These are phyloP conservation scores for Entomortierella lignicola DNA, from an alignment of 192 early-diverging fungal genomes.

Conservation along the genomic window DNA sequence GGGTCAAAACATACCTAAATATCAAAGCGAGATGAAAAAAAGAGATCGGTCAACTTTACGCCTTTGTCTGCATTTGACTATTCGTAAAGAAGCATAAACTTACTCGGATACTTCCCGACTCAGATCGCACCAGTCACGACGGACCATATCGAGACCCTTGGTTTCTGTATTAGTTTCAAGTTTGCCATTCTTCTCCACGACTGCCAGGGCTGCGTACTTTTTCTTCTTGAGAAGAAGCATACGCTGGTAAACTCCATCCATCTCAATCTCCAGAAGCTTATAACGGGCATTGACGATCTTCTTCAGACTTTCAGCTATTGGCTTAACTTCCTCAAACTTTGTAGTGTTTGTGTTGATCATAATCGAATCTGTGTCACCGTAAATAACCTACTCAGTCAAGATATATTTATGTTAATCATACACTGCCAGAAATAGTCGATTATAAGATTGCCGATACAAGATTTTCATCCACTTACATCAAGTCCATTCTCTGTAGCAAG, in stretches of 20 bases:
- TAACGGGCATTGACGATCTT: conserved; percentile 92
- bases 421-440: background rate
- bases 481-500: conserved; percentile 82
- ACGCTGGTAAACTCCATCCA: conserved; percentile 92
- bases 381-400: conserved; percentile 78
- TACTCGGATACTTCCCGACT: conserved; percentile 89
- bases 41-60: background rate
- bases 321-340: conserved; percentile 77
- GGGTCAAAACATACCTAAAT: conserved; percentile 74
- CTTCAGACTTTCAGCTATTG: conserved; percentile 86
- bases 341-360: conserved; percentile 93
- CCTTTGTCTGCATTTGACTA: background rate
- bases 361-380: conserved; percentile 99
- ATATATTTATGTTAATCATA: background rate
- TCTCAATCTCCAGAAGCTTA: conserved; percentile 94
- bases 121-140: conserved; percentile 97
- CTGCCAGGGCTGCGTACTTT: conserved; percentile 92
- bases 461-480: conserved; percentile 69
- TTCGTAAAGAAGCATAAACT: conserved; percentile 9
- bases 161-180: conserved; percentile 74
- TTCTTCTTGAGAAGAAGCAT: conserved; percentile 97
- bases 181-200: conserved; percentile 70
- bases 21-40: background rate
- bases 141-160: conserved; percentile 95
- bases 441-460: too few relatives aligned